Conservation (phyloP, 768 basidiomycete genomes). For the Hericium alpestre region DNA sequence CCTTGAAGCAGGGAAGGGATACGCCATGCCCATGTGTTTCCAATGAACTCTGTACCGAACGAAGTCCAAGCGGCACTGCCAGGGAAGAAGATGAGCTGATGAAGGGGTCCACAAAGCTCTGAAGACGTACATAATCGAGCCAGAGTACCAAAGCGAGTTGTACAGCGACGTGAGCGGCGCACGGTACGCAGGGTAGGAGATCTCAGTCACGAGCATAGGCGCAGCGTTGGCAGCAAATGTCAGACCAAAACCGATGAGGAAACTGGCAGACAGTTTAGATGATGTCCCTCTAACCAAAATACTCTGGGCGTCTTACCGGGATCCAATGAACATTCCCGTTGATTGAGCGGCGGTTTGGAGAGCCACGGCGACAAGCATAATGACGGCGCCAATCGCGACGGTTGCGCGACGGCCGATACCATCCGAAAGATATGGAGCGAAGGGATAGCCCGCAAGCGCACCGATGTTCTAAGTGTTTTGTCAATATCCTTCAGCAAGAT, state of each 20-base stretch:
- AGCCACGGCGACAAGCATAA: conserved; percentile 60
- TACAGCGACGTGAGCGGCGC: conserved; percentile 68
- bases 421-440: conserved; percentile 65
- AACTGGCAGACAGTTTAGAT: conserved; percentile 23
- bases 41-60: conserved; percentile 67
- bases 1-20: conserved; percentile 67
- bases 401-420: conserved; percentile 56
- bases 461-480: conserved; percentile 43
- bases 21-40: conserved; percentile 71
- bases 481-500: conserved; percentile 15
- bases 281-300: not conserved
- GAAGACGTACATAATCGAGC: conserved; percentile 55
- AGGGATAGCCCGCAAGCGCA: conserved; percentile 52
- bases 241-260: conserved; percentile 68
- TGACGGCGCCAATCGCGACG: conserved; percentile 57
- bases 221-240: conserved; percentile 67
- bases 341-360: conserved; percentile 64
- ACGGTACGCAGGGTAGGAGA: conserved; percentile 79
- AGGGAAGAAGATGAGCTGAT: not conserved
- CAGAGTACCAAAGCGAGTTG: conserved; percentile 83
- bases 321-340: conserved; percentile 71
- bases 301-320: conserved; percentile 35
- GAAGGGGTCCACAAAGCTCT: not conserved
- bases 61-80: conserved; percentile 66
- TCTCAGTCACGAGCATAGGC: conserved; percentile 75